Percentiles rank a stretch among this genome's conserved stretches.
These are phyloP conservation scores for Allomyces macrogynus DNA, from an alignment of 192 early-diverging fungal species.

Conservation along the genomic window DNA sequence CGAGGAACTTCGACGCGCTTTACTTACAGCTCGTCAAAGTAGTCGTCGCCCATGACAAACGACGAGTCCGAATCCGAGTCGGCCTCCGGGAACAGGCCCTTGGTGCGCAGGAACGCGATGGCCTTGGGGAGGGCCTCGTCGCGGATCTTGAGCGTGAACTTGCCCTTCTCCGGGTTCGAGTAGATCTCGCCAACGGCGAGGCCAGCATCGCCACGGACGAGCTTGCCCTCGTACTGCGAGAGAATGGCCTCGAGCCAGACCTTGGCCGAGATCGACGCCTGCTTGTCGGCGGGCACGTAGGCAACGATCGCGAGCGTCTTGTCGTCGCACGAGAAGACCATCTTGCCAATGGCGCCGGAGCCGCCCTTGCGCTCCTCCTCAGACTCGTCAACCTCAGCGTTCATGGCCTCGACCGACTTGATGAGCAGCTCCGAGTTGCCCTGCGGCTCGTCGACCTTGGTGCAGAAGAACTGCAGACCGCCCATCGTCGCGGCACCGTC, in stretches of 20 bases:
- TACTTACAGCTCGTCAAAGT: background rate
- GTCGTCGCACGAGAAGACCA: background rate
- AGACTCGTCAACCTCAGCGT: background rate
- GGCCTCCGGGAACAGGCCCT: background rate
- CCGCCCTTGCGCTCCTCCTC: constrained; percentile 1
- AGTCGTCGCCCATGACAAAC: constrained; percentile 1
- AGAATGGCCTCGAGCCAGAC: background rate
- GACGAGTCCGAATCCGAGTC: background rate
- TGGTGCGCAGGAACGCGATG: constrained; percentile 1
- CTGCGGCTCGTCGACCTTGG: background rate
- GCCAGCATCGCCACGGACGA: background rate
- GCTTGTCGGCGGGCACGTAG: constrained; percentile 1
- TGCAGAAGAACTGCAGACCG: background rate
- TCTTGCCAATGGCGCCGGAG: background rate
- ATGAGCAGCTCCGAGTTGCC: background rate
- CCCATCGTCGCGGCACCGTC: background rate
- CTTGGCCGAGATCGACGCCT: background rate
- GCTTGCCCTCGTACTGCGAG: background rate
- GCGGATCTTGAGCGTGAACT: background rate
- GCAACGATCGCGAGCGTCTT: background rate
- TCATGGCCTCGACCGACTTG: constrained; percentile 1
- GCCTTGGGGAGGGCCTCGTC: constrained; percentile 1
- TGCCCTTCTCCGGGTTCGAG: background rate
- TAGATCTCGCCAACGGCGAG: background rate
- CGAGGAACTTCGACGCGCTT: too few species aligned